phyloP scores from a whole-genome alignment of 1,284 basidiomycete genomes.

The Pisolithus thermaeus region DNA sequence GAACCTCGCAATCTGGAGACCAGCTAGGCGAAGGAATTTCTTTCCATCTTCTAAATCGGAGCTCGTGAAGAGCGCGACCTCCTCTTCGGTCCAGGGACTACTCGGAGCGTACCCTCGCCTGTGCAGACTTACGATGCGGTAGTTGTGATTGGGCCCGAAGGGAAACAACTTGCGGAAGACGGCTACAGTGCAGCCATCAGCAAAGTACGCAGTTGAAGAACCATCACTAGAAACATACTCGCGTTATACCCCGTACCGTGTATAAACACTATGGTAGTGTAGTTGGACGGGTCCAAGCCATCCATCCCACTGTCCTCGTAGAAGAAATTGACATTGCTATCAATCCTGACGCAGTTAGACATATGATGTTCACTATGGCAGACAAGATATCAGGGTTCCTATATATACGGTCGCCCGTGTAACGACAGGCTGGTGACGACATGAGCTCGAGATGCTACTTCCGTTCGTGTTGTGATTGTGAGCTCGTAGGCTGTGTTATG shows the following conservation, averaged over 20 bases:
- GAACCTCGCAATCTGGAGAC: conserved; percentile 22
- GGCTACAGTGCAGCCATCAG: neutral
- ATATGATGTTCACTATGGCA: neutral
- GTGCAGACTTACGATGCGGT: conserved; percentile 22
- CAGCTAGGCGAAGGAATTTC: conserved; percentile 16
- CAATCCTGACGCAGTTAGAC: neutral
- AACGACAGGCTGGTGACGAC: too few relatives aligned
- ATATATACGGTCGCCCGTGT: too few relatives aligned
- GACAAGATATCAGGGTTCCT: too few relatives aligned
- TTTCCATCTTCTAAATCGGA: conserved; percentile 11
- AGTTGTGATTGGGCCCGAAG: conserved; percentile 16
- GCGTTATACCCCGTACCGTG: neutral
- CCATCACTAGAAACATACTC: neutral
- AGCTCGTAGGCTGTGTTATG: too few relatives aligned
- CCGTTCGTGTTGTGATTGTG: too few relatives aligned
- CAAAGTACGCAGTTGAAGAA: neutral
- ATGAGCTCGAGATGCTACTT: too few relatives aligned
- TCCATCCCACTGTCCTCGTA: conserved; percentile 3
- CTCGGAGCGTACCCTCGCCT: conserved; percentile 24
- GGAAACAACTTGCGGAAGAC: conserved; percentile 12
- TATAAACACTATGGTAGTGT: conserved; percentile 5
- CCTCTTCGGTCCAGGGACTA: conserved; percentile 14
- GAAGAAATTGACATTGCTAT: neutral
- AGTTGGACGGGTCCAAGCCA: neutral
- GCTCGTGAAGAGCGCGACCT: neutral